These are phyloP conservation scores for Talaromyces liani DNA, from an alignment of 495 filamentous ascomycete genomes.

Conservation along the genomic window DNA sequence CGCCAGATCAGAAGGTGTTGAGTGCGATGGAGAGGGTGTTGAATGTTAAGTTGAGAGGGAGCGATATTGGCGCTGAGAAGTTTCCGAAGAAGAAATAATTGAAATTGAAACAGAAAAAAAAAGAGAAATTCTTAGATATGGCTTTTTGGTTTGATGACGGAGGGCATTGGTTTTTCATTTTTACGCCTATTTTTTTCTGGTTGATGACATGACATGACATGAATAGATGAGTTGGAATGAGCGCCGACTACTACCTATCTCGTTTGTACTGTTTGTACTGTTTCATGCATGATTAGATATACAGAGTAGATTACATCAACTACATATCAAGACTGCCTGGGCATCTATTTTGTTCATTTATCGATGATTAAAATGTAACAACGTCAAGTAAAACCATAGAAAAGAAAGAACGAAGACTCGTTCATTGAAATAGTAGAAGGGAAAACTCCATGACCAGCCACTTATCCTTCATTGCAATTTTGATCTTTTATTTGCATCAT, in stretches of 20 bases:
- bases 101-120: conserved; percentile 7
- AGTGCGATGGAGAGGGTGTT: conserved; percentile 73
- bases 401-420: not conserved
- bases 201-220: not conserved
- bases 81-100: conserved; percentile 62
- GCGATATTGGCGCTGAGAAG: conserved; percentile 67
- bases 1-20: conserved; percentile 81
- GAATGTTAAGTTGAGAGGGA: conserved; percentile 75
- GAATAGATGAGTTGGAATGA: conserved; percentile 7
- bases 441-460: conserved; percentile 29
- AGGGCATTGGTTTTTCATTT: not conserved
- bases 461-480: conserved; percentile 16
- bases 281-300: conserved; percentile 1
- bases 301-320: not conserved
- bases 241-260: not conserved
- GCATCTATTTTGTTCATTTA: not conserved
- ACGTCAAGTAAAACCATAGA: not conserved
- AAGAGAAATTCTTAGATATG: conserved; percentile 12
- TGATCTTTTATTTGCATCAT: conserved; percentile 31
- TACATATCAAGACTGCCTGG: not conserved
- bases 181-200: not conserved
- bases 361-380: not conserved
- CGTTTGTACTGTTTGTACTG: not conserved
- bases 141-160: conserved; percentile 20
- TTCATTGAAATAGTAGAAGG: conserved; percentile 12